phyloP scores from a whole-genome alignment of 305 asterid species.

The Fraxinus ornus region DNA sequence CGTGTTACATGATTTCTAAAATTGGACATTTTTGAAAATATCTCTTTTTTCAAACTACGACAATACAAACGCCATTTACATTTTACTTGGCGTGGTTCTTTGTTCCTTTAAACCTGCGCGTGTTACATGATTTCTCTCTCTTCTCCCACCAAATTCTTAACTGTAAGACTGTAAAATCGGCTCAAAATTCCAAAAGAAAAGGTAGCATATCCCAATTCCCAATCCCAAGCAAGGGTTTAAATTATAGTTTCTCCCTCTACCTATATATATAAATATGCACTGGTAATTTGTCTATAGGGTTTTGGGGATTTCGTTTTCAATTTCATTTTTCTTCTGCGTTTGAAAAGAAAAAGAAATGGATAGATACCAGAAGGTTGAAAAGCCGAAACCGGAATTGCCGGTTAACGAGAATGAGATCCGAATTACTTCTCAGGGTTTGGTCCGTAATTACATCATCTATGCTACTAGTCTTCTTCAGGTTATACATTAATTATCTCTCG shows the following conservation, averaged over 20 bases:
- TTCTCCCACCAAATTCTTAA: background rate
- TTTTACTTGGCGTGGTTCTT: background rate
- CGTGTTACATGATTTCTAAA: background rate
- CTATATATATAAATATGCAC: background rate
- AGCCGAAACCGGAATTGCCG: constrained; percentile 72
- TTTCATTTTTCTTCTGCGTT: background rate
- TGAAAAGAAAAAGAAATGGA: constrained; percentile 47
- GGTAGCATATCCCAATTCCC: background rate
- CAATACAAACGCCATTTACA: background rate
- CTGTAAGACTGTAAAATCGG: background rate
- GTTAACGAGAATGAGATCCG: constrained; percentile 95
- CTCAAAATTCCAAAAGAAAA: background rate
- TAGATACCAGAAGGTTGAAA: constrained; percentile 86
- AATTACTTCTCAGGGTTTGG: constrained; percentile 81
- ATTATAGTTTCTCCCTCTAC: background rate
- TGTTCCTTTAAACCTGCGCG: background rate
- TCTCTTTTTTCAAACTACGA: no score
- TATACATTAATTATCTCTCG: background rate
- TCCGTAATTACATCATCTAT: constrained; percentile 77
- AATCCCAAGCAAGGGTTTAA: background rate
- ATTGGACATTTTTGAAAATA: no score
- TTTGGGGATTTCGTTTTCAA: constrained; percentile 28
- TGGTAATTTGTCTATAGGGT: constrained; percentile 35
- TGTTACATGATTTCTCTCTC: background rate
- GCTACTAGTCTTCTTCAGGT: constrained; percentile 88